Conservation (phyloP, 495 filamentous ascomycete species). For the Melanomma pulvis-pyrius region DNA sequence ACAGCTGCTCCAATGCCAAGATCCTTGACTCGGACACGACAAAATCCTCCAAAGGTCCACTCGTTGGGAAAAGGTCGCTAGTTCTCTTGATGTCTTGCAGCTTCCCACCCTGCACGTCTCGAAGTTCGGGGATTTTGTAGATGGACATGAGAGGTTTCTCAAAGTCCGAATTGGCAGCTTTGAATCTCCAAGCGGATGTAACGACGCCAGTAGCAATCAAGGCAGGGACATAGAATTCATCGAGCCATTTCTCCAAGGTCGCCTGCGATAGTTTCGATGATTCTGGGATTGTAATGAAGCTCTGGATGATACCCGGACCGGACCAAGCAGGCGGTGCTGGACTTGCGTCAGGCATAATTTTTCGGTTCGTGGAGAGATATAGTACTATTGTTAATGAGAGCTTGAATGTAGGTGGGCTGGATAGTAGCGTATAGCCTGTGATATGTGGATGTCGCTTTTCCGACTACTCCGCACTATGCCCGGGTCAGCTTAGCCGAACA, state of each 20-base stretch:
- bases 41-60: constrained; percentile 16
- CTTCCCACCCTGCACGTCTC: constrained; percentile 29
- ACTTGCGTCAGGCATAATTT: constrained; percentile 22
- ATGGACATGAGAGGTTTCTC: constrained; percentile 36
- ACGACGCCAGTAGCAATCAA: constrained; percentile 36
- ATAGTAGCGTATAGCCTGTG: no score
- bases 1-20: constrained; percentile 29
- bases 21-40: constrained; percentile 23
- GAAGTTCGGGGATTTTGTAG: constrained; percentile 39
- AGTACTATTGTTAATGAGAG: no score
- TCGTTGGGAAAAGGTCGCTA: constrained; percentile 22
- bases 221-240: constrained; percentile 41
- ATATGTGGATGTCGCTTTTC: not conserved
- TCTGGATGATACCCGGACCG: constrained; percentile 30
- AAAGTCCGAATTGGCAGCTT: constrained; percentile 27
- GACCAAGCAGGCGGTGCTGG: constrained; percentile 11
- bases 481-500: constrained; percentile 28
- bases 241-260: constrained; percentile 39
- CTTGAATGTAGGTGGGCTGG: not conserved
- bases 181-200: constrained; percentile 33
- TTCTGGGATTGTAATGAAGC: constrained; percentile 8
- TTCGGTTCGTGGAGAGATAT: no score
- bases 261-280: constrained; percentile 23
- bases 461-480: constrained; percentile 18
- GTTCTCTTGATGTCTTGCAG: constrained; percentile 15